Conservation (phyloP, 371 early-diverging fungal genomes). For the Mortierella sp. region DNA sequence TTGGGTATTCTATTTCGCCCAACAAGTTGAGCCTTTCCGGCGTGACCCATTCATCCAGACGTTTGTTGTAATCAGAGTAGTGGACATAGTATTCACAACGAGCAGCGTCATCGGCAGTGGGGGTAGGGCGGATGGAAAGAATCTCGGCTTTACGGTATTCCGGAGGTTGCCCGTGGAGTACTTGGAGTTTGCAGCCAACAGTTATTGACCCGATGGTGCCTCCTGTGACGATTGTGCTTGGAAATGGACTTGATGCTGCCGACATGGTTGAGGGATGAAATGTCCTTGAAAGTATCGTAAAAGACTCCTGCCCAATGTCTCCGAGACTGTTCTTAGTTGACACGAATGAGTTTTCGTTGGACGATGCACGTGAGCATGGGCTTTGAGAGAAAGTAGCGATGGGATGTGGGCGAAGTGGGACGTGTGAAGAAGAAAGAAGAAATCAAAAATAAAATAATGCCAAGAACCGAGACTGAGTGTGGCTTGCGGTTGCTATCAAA, state of each 20-base stretch:
- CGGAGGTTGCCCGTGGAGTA: slow-evolving; percentile 46
- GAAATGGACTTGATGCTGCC: slow-evolving; percentile 49
- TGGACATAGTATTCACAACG: slow-evolving; percentile 97
- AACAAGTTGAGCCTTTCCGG: slow-evolving; percentile 78
- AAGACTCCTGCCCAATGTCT: background rate
- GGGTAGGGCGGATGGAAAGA: slow-evolving; percentile 81
- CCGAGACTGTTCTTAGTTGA: background rate
- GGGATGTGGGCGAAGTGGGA: background rate
- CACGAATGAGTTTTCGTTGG: background rate
- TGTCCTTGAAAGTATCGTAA: background rate
- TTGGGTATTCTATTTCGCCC: slow-evolving; percentile 83
- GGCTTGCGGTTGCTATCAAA: no score
- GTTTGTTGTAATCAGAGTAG: slow-evolving; percentile 98
- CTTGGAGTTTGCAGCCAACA: slow-evolving; percentile 58
- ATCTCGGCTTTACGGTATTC: slow-evolving; percentile 93
- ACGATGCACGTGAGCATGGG: no score
- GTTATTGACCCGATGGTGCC: slow-evolving; percentile 49
- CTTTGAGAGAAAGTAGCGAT: background rate
- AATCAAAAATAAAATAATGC: no score
- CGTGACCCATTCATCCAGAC: slow-evolving; percentile 98
- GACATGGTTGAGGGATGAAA: slow-evolving; percentile 20
- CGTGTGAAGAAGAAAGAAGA: no score
- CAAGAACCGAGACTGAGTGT: no score
- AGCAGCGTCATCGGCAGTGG: slow-evolving; percentile 45
- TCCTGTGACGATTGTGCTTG: slow-evolving; percentile 43